Conservation (phyloP, 345 rosid species). For the Arabidopsis suecica region DNA sequence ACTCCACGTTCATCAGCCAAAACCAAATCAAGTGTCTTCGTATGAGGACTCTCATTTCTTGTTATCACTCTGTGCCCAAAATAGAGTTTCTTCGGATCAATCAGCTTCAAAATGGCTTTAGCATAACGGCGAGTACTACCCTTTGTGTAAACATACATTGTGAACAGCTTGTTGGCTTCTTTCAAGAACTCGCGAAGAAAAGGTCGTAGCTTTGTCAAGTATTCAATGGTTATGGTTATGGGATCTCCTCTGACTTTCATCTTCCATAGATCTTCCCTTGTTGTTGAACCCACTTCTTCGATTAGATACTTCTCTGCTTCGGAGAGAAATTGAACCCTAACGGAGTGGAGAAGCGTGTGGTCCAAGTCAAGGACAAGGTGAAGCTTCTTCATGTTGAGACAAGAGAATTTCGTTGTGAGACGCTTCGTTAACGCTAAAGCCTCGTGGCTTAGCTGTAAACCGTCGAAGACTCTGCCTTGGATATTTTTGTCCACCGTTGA, state of each 20-base stretch:
- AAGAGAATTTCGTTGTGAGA: neutral
- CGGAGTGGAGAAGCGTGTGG: conserved; percentile 29
- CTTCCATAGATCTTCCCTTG: conserved; percentile 16
- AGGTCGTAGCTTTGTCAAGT: conserved; percentile 25
- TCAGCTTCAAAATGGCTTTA: conserved; percentile 3
- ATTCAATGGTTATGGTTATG: neutral
- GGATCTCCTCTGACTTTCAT: neutral
- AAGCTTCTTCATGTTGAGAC: conserved; percentile 32
- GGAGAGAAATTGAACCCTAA: neutral
- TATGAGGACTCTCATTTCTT: conserved; percentile 22
- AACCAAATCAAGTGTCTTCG: conserved; percentile 37
- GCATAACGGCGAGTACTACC: conserved; percentile 23
- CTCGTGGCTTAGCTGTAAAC: conserved; percentile 27
- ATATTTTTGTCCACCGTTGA: neutral
- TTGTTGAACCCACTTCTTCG: conserved; percentile 4
- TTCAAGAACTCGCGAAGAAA: conserved; percentile 15
- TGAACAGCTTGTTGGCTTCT: conserved; percentile 29
- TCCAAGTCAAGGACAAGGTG: conserved; percentile 38
- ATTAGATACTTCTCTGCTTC: conserved; percentile 23
- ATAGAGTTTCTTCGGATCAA: conserved; percentile 27
- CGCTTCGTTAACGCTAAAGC: conserved; percentile 11
- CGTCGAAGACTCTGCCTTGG: neutral
- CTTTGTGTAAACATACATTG: conserved; percentile 35
- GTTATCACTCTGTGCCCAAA: conserved; percentile 30
- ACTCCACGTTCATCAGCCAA: conserved; percentile 27